Evolutionary conservation across 2,329 filamentous ascomycete genomes (phyloP).

Genomic region (Aureobasidium uvarum): DNA sequence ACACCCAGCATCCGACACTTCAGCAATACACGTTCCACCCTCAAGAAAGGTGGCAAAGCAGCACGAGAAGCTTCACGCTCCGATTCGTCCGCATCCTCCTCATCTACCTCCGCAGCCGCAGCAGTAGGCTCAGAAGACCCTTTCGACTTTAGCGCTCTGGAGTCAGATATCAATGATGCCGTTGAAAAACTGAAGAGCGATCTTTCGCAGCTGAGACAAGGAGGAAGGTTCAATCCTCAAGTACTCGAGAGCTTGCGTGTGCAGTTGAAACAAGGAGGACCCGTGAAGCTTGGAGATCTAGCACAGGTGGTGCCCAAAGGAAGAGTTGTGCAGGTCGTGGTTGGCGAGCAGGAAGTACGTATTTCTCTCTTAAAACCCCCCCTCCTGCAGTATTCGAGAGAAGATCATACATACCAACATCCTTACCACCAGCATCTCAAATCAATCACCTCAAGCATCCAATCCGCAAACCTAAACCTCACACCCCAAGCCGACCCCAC

Average conservation of each 20-base stretch:
- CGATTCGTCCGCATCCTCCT: constrained; percentile 39
- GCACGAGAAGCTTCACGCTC: constrained; percentile 41
- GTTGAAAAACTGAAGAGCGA: constrained; percentile 60
- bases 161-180: constrained; percentile 55
- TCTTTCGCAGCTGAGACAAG: constrained; percentile 60
- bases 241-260: constrained; percentile 61
- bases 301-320: constrained; percentile 67
- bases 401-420: too few relatives aligned
- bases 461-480: constrained; percentile 51
- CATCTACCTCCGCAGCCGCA: constrained; percentile 35
- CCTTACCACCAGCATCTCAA: constrained; percentile 53
- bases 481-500: constrained; percentile 52
- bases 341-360: constrained; percentile 61
- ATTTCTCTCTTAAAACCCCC: too few relatives aligned
- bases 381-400: too few relatives aligned
- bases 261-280: constrained; percentile 49
- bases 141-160: constrained; percentile 59
- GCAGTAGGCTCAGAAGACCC: constrained; percentile 53
- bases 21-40: constrained; percentile 43
- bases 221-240: constrained; percentile 62
- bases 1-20: constrained; percentile 38
- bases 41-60: constrained; percentile 57
- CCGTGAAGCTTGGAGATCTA: constrained; percentile 58
- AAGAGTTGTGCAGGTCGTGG: constrained; percentile 59
- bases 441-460: constrained; percentile 54